Evolutionary conservation across 2,329 filamentous ascomycete species (phyloP), one percentile per base, ranked within the genome.

Genomic region (Aureobasidium pullulans): DNA sequence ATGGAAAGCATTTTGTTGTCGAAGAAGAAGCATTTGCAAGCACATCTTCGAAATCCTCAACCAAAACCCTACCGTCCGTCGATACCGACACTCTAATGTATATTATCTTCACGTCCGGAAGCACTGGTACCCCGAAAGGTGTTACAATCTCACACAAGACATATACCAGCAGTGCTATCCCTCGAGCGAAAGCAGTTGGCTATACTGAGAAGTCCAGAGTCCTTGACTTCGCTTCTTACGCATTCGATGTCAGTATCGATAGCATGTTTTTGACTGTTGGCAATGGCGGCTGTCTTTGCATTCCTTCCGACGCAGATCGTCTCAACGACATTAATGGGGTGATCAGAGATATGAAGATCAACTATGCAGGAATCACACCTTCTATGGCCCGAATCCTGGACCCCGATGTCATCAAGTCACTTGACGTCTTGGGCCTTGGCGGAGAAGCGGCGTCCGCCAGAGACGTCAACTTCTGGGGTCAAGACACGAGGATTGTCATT

Each of bases 141-240:
- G 65, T 67, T 23, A 63, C 47, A 37, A 40, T 59, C 23, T 62
- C 63, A 2, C 64, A 68, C 29, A 83, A 83, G 23, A 84, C 81
- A 0, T 84, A 84, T 53, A 72, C 85, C 6, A 72, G 75, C 2
- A 78, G 76, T 4, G 78, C 76, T 0, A 79, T 86, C 23, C 72
- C 75, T 4, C 72, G 73, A 1, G 50, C 42, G 13, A 49, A 57
- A 50, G 59, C 59, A n/a, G 42, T 59, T 7, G 56, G 56, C 31
- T 60, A 50, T 13, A 59, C 40, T 5, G 39, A 43, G 8, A 59
- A 59, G 15, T 57, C 61, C 0, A 42, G 60, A 43, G 60, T 58
- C 9, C 57, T 63, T 13, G 43, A 63, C 7, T 63, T 61, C 36
- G 57, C 62, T 11, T 61, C 63, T 15, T 62, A 63, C 28, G 49